Conservation (phyloP, 2,329 filamentous ascomycete species). For the Colletotrichum sp. region DNA sequence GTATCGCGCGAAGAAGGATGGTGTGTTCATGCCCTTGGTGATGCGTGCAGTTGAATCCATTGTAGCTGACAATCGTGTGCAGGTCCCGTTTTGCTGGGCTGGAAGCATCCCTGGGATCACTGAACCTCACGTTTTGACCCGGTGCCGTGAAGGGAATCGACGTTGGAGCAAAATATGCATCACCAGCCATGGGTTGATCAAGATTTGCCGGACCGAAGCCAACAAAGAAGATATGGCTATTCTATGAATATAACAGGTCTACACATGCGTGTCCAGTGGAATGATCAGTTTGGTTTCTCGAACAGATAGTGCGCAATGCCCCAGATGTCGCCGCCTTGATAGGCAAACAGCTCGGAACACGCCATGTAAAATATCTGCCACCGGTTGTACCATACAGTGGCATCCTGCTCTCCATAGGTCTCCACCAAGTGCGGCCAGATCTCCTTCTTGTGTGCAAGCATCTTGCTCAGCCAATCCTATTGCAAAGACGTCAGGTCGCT, state of each 20-base stretch:
- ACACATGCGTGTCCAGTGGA: neutral
- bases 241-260: neutral
- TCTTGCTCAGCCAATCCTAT: slow-evolving; percentile 66
- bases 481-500: neutral
- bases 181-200: neutral
- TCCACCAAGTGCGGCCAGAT: slow-evolving; percentile 69
- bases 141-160: neutral
- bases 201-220: neutral
- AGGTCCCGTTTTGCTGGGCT: slow-evolving; percentile 82
- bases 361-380: slow-evolving; percentile 79
- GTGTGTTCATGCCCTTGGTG: slow-evolving; percentile 45
- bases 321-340: slow-evolving; percentile 70
- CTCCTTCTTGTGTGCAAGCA: slow-evolving; percentile 61
- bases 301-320: slow-evolving; percentile 72
- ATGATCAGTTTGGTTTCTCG: slow-evolving; percentile 51
- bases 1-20: slow-evolving; percentile 96
- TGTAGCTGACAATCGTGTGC: neutral
- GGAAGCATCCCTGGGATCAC: slow-evolving; percentile 97
- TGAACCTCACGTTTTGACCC: slow-evolving; percentile 46
- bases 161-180: neutral
- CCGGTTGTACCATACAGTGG: slow-evolving; percentile 68
- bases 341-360: slow-evolving; percentile 72
- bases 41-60: neutral
- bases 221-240: neutral
- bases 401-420: slow-evolving; percentile 68